Evolutionary conservation across 108 stramenopile genomes (phyloP).

Genomic region (Cyclostephanos tholiformis): DNA sequence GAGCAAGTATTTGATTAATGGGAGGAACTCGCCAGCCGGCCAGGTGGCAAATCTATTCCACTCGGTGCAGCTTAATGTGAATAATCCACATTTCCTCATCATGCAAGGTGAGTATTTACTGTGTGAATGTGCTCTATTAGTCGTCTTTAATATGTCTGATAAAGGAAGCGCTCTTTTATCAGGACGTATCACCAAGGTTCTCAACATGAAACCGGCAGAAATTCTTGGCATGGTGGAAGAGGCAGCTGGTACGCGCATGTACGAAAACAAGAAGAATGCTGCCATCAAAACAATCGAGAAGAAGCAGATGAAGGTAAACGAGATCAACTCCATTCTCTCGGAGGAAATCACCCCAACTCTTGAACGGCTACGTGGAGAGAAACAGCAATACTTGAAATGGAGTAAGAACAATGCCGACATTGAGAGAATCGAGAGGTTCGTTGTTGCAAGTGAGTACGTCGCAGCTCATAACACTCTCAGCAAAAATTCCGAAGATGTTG

Average conservation of each 20-base stretch:
- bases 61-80: constrained; percentile 99
- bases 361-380: constrained; percentile 93
- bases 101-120: constrained; percentile 86
- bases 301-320: constrained; percentile 97
- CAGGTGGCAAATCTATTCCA: constrained; percentile 99
- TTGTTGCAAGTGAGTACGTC: constrained; percentile 87
- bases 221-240: constrained; percentile 99
- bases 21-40: constrained; percentile 85
- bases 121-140: not conserved
- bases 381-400: constrained; percentile 95
- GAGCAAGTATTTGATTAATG: constrained; percentile 99
- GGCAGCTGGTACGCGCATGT: constrained; percentile 99
- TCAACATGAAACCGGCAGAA: constrained; percentile 99
- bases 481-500: constrained; percentile 62
- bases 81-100: constrained; percentile 99
- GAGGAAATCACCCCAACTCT: constrained; percentile 98
- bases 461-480: constrained; percentile 69
- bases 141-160: not conserved
- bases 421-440: constrained; percentile 93
- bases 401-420: constrained; percentile 94
- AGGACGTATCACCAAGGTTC: constrained; percentile 96
- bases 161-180: constrained; percentile 1
- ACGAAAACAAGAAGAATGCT: constrained; percentile 94
- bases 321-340: constrained; percentile 91
- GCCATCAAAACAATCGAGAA: constrained; percentile 98